A percentile compares a stretch with the other conserved stretches of the same genome.
These are phyloP conservation scores for Teratosphaeria zuluensis DNA, from an alignment of 2,329 filamentous ascomycete genomes.

Conservation along the genomic window DNA sequence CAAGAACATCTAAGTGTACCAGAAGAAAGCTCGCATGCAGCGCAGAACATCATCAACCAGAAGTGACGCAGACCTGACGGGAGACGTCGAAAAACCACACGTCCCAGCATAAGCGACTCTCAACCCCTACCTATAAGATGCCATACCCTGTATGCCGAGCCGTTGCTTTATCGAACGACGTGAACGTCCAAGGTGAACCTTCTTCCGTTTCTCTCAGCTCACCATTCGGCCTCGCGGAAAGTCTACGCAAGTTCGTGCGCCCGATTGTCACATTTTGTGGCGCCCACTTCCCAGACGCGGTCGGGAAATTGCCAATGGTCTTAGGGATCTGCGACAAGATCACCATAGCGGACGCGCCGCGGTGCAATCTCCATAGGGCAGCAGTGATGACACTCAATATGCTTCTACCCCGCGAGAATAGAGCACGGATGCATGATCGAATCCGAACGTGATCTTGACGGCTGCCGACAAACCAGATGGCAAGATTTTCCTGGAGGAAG, in stretches of 20 bases:
- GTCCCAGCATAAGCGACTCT: neutral
- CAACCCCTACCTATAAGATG: neutral
- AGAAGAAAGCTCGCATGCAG: neutral
- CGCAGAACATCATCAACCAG: neutral
- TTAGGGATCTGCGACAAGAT: neutral
- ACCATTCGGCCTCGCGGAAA: neutral
- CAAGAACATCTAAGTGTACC: neutral
- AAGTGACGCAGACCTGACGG: neutral
- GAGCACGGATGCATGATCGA: neutral
- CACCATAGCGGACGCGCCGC: neutral
- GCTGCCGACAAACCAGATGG: no score
- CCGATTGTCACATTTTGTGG: neutral
- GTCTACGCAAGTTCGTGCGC: neutral
- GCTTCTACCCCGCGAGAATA: neutral
- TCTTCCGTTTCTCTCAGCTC: neutral
- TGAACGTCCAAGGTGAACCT: neutral
- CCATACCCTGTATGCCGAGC: neutral
- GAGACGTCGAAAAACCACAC: neutral
- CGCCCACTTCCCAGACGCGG: neutral
- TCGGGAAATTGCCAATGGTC: neutral
- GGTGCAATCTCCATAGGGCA: neutral
- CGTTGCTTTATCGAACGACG: neutral
- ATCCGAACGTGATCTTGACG: neutral
- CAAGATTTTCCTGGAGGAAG: neutral
- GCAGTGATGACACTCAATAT: neutral